Evolutionary conservation across 495 filamentous ascomycete genomes (phyloP), one percentile per base, ranked within the genome.

Genomic region (Lasiosphaeria hispida): DNA sequence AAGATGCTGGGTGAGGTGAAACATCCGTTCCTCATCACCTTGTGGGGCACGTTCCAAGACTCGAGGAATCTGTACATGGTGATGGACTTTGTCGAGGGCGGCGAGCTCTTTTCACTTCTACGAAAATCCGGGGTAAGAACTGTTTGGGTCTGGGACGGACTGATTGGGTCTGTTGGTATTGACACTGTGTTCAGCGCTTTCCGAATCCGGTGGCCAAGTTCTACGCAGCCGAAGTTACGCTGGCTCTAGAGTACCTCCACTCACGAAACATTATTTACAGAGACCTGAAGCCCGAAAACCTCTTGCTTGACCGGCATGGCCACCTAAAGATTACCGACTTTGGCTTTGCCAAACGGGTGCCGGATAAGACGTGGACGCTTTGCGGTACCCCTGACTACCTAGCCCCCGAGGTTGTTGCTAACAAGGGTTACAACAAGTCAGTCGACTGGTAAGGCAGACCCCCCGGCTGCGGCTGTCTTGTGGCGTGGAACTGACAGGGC

Each of bases 21-120:
- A 68, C 92, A 98, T 76, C 92, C 94, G 1, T 98, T 98, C 76
- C 79, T 98, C 47, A 92, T 98, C 66, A 97, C 95, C 2, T 74
- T 98, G 44, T 97, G 95, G 95, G 95, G 95, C 36, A 98, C 94
- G 14, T 98, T 96, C 72, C 92, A 97, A 71, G 95, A 97, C 63
- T 81, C 89, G 15, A 87, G 86, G 70, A 97, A 98, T 69, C 76
- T 98, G 17, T 98, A 98, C 79, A 97, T 98, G 94, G 94, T 98
- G 62, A 97, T 98, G 94, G 94, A 97, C 67, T 98, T 98, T 77
- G 90, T 98, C n/a, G 95, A 98, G 73, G 94, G 94, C 63, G 94
- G 94, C 55, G 95, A 98, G 77, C 78, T 98, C 49, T 98, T 98
- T 73, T 97, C 92, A 66, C 70, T 97, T 63, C 77, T 98, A 55